phyloP scores from a whole-genome alignment of 257 asterid genomes.

The Verbena officinalis region DNA sequence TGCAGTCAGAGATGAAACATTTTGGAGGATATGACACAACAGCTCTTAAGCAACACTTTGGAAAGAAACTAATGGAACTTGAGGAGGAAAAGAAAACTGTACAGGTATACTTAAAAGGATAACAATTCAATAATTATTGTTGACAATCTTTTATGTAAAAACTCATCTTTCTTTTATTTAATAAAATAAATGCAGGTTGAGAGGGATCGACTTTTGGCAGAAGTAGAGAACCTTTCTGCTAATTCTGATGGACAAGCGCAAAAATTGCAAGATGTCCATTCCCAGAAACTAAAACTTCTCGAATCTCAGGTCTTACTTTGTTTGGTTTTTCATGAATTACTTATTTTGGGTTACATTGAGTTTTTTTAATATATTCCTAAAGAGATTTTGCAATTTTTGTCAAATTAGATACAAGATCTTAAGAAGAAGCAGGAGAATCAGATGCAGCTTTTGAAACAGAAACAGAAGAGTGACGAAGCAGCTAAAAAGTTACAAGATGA shows the following conservation, averaged over 20 bases:
- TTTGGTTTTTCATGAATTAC: background rate
- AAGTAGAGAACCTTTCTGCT: constrained; percentile 91
- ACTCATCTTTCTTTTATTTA: constrained; percentile 23
- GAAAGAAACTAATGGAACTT: constrained; percentile 88
- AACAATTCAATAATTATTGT: constrained; percentile 3
- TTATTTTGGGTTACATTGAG: background rate
- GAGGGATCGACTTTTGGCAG: constrained; percentile 81
- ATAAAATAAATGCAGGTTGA: constrained; percentile 62
- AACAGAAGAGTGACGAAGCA: constrained; percentile 97
- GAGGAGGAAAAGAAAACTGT: constrained; percentile 94
- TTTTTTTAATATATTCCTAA: constrained; percentile 4
- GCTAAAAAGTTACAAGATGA: constrained; percentile 91
- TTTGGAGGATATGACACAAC: constrained; percentile 81
- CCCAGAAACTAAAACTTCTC: constrained; percentile 81
- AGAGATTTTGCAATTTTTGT: constrained; percentile 10
- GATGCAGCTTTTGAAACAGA: constrained; percentile 91
- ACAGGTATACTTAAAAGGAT: constrained; percentile 53
- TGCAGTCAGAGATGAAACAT: constrained; percentile 94
- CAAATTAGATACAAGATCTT: constrained; percentile 86
- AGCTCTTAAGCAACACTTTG: constrained; percentile 96
- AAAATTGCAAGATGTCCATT: constrained; percentile 80
- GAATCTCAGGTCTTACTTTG: constrained; percentile 75
- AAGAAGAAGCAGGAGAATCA: constrained; percentile 97
- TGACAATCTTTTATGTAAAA: constrained; percentile 20
- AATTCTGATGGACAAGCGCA: constrained; percentile 90